Conservation (phyloP, 108 stramenopile genomes). For the Nannochloropsis granulata region DNA sequence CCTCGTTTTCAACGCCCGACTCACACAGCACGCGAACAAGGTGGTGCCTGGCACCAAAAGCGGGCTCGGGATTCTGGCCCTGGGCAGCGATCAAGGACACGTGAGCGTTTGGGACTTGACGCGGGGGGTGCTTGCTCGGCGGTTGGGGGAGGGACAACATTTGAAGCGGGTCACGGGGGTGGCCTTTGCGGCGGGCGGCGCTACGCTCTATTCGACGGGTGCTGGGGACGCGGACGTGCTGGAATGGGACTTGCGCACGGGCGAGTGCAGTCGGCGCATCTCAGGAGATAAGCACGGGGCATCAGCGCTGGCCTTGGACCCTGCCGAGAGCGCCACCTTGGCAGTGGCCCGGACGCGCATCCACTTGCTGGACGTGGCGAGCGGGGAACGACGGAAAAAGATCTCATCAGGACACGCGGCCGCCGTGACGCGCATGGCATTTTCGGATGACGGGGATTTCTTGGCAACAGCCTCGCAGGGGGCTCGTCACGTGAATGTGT, state of each 20-base stretch:
- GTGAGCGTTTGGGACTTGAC: constrained; percentile 17
- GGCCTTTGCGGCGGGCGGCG: constrained; percentile 6
- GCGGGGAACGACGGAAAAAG: constrained; percentile 10
- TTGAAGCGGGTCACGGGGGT: constrained; percentile 2
- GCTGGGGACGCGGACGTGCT: constrained; percentile 11
- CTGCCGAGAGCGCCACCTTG: constrained; percentile 1
- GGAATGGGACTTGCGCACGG: constrained; percentile 20
- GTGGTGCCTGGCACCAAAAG: not conserved
- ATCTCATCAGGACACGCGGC: constrained; percentile 16
- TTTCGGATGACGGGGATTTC: constrained; percentile 14
- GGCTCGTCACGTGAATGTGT: constrained; percentile 5
- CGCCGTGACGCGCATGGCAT: constrained; percentile 2
- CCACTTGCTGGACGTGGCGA: constrained; percentile 10
- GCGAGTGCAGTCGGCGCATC: not conserved
- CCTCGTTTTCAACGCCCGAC: too few species aligned
- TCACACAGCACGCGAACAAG: not conserved
- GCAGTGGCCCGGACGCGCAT: not conserved
- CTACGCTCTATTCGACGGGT: constrained; percentile 1
- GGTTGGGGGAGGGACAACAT: constrained; percentile 19
- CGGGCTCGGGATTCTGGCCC: constrained; percentile 8
- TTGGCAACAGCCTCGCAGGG: not conserved
- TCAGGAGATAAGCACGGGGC: constrained; percentile 21
- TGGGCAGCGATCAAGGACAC: constrained; percentile 11
- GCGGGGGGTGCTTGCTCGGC: constrained; percentile 3
- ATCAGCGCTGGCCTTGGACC: constrained; percentile 1